These are phyloP conservation scores for Triglochin maritima DNA, from an alignment of 106 monocot genomes.

Conservation along the genomic window DNA sequence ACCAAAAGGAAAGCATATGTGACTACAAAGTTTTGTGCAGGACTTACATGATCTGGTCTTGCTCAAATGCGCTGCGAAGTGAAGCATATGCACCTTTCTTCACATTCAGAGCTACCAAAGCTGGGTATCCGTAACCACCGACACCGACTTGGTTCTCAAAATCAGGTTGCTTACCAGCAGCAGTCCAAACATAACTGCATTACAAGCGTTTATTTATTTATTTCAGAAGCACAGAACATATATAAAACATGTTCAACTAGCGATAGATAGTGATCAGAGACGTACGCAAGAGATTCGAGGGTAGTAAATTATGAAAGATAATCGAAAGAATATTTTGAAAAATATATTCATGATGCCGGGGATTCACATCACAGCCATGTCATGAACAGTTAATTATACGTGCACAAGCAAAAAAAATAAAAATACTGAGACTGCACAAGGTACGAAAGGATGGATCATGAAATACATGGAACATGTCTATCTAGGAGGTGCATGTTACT, in stretches of 20 bases:
- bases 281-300: too few relatives aligned
- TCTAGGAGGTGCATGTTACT: too few relatives aligned
- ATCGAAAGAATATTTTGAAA: too few relatives aligned
- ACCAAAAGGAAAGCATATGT: neutral
- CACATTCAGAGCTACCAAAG: conserved; percentile 83
- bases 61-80: conserved; percentile 85
- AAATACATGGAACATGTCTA: too few relatives aligned
- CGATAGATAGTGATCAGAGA: neutral
- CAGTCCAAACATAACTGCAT: conserved; percentile 77
- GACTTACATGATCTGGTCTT: conserved; percentile 61
- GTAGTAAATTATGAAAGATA: too few relatives aligned
- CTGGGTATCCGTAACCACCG: conserved; percentile 97
- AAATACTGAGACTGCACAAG: too few relatives aligned
- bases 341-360: too few relatives aligned
- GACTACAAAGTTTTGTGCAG: neutral
- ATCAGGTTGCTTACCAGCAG: conserved; percentile 82
- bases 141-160: conserved; percentile 96
- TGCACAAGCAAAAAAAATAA: too few relatives aligned
- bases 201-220: neutral
- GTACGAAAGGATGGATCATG: too few relatives aligned
- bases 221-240: neutral
- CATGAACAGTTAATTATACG: too few relatives aligned
- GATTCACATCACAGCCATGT: too few relatives aligned
- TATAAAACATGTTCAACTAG: neutral
- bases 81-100: conserved; percentile 89